Evolutionary conservation across 2,329 filamentous ascomycete species (phyloP).

Genomic region (Pseudonectria buxi): DNA sequence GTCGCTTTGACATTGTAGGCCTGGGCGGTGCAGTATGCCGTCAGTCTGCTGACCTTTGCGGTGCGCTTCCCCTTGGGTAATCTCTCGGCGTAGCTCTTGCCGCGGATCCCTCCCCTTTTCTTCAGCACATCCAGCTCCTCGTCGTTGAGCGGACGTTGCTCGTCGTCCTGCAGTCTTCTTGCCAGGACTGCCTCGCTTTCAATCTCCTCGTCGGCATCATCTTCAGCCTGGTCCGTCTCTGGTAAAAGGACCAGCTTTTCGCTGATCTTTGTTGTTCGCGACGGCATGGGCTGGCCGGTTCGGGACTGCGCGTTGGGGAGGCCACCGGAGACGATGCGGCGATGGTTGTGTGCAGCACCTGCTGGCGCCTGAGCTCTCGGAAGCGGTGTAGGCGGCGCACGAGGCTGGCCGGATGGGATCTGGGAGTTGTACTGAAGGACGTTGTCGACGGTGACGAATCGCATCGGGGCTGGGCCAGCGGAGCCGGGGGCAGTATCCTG

Average conservation of each 20-base stretch:
- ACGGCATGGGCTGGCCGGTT: slow-evolving; percentile 59
- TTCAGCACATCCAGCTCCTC: slow-evolving; percentile 60
- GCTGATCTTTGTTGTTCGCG: slow-evolving; percentile 86
- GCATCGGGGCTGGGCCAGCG: slow-evolving; percentile 46
- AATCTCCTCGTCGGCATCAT: slow-evolving; percentile 50
- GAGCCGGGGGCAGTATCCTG: slow-evolving; percentile 26
- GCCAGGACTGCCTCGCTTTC: slow-evolving; percentile 36
- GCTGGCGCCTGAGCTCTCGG: slow-evolving; percentile 22
- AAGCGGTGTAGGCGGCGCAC: slow-evolving; percentile 55
- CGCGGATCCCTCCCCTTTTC: slow-evolving; percentile 53
- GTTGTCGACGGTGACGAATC: slow-evolving; percentile 85
- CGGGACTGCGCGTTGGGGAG: slow-evolving; percentile 36
- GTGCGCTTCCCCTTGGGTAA: slow-evolving; percentile 81
- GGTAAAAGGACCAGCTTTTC: slow-evolving; percentile 95
- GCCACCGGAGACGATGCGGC: slow-evolving; percentile 30
- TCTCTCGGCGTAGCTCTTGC: slow-evolving; percentile 92
- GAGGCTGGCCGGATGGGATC: slow-evolving; percentile 88
- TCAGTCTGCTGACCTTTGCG: slow-evolving; percentile 82
- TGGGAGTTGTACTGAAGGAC: slow-evolving; percentile 90
- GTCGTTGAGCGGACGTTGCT: slow-evolving; percentile 58
- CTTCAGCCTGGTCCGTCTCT: slow-evolving; percentile 61
- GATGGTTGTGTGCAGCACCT: slow-evolving; percentile 9
- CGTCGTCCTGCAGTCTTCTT: slow-evolving; percentile 44
- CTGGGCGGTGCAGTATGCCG: slow-evolving; percentile 93
- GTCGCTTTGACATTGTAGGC: slow-evolving; percentile 83